These are phyloP conservation scores for Canna indica DNA, from an alignment of 176 grass and related monocot species.

Conservation along the genomic window DNA sequence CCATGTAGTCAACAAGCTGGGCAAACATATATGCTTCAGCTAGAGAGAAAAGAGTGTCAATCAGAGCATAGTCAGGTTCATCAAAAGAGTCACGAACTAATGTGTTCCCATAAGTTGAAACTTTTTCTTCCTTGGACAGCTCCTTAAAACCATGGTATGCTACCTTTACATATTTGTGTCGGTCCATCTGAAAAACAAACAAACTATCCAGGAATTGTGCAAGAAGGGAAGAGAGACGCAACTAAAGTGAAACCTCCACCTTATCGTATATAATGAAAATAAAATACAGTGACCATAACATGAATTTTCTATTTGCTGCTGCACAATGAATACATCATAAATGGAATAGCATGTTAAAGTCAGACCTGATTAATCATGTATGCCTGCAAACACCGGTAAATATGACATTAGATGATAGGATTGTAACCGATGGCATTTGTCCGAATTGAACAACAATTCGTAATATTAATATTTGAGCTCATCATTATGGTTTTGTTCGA, in stretches of 20 bases:
- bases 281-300: too few relatives aligned
- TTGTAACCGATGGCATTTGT: too few relatives aligned
- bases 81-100: conserved; percentile 92
- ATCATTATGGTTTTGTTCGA: too few relatives aligned
- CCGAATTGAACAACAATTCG: too few relatives aligned
- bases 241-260: not conserved
- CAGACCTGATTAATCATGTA: too few relatives aligned
- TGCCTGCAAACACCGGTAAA: too few relatives aligned
- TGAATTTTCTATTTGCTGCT: too few relatives aligned
- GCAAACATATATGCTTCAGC: conserved; percentile 95
- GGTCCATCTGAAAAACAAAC: conserved; percentile 76
- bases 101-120: conserved; percentile 81
- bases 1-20: conserved; percentile 95
- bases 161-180: conserved; percentile 99
- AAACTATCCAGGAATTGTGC: conserved; percentile 1
- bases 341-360: too few relatives aligned
- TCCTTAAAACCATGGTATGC: conserved; percentile 96
- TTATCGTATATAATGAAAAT: not conserved
- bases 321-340: too few relatives aligned
- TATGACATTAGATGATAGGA: too few relatives aligned
- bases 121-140: conserved; percentile 87
- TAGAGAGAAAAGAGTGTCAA: conserved; percentile 93
- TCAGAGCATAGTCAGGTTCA: conserved; percentile 91
- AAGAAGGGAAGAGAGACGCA: not conserved
- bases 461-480: too few relatives aligned